Conservation (phyloP, 2,329 filamentous ascomycete species). For the Apiospora koreana region DNA sequence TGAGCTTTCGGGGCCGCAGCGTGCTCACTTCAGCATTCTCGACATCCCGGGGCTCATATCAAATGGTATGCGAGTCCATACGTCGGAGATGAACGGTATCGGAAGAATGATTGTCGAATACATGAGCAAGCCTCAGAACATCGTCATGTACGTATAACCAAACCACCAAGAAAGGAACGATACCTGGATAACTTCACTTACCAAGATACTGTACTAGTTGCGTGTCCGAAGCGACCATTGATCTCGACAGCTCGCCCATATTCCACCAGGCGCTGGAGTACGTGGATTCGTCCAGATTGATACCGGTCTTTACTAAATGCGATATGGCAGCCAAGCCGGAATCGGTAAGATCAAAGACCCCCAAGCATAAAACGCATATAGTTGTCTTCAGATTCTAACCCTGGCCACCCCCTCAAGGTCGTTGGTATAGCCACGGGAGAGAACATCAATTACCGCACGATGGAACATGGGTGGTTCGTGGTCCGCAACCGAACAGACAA, state of each 20-base stretch:
- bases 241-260: conserved; percentile 33
- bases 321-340: conserved; percentile 27
- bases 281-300: conserved; percentile 31
- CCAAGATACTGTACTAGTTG: conserved; percentile 26
- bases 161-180: too few species aligned
- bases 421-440: conserved; percentile 17
- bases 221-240: conserved; percentile 33
- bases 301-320: conserved; percentile 41
- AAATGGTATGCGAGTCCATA: conserved; percentile 26
- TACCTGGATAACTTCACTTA: neutral
- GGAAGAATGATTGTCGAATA: conserved; percentile 36
- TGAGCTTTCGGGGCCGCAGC: conserved; percentile 37
- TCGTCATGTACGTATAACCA: conserved; percentile 36
- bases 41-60: conserved; percentile 38
- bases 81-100: conserved; percentile 31
- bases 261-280: conserved; percentile 27
- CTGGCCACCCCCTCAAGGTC: conserved; percentile 9
- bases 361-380: neutral
- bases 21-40: conserved; percentile 38
- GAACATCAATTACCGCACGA: neutral
- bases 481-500: conserved; percentile 34
- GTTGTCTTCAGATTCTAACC: neutral
- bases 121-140: conserved; percentile 36
- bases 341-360: conserved; percentile 10
- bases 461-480: conserved; percentile 36